Evolutionary conservation across 2,329 filamentous ascomycete genomes (phyloP).

Genomic region (Neonectria faginata): DNA sequence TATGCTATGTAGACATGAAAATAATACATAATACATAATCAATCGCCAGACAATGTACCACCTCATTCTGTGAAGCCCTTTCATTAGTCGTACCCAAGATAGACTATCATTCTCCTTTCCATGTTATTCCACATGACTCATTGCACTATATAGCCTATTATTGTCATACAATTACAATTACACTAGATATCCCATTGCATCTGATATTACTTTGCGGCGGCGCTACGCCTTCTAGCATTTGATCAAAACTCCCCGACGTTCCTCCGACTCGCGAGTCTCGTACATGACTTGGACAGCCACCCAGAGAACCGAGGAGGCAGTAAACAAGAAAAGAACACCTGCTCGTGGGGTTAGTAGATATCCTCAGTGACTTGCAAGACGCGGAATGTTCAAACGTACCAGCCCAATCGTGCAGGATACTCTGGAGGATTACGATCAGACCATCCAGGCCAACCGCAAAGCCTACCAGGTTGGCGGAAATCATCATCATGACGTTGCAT

Average conservation of each 20-base stretch:
- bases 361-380: not conserved
- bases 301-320: constrained; percentile 81
- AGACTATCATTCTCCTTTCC: not conserved
- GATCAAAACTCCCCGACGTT: constrained; percentile 81
- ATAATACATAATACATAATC: constrained; percentile 3
- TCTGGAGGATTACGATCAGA: constrained; percentile 77
- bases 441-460: constrained; percentile 95
- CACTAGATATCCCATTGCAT: constrained; percentile 11
- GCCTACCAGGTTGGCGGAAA: constrained; percentile 92
- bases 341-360: constrained; percentile 37
- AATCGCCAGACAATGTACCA: constrained; percentile 5
- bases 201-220: not conserved
- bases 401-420: constrained; percentile 80
- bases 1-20: not conserved
- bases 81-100: not conserved
- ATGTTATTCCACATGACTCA: constrained; percentile 18
- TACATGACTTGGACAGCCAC: constrained; percentile 95
- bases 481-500: constrained; percentile 92
- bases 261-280: constrained; percentile 88
- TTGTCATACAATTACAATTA: constrained; percentile 35
- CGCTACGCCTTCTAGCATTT: constrained; percentile 71
- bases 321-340: constrained; percentile 79
- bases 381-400: constrained; percentile 57
- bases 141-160: constrained; percentile 20
- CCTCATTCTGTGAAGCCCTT: not conserved